These are phyloP conservation scores for Amanita molliuscula DNA, from an alignment of 768 basidiomycete genomes.

Conservation along the genomic window DNA sequence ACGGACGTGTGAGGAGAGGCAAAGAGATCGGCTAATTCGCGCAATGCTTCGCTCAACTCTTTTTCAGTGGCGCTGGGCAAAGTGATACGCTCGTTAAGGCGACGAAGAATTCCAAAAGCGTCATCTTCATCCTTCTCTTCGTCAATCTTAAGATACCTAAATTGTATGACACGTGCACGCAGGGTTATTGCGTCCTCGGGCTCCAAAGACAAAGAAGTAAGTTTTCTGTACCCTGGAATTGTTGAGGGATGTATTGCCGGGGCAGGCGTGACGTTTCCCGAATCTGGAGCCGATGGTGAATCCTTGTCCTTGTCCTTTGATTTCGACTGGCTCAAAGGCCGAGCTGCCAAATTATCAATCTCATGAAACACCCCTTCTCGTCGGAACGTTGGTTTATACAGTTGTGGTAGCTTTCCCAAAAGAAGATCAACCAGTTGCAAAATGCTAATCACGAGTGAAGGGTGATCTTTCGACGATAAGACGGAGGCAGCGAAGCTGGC, in stretches of 20 bases:
- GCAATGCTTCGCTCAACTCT: conserved; percentile 48
- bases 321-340: conserved; percentile 41
- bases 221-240: conserved; percentile 59
- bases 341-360: conserved; percentile 66
- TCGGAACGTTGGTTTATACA: conserved; percentile 84
- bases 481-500: conserved; percentile 94
- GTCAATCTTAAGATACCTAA: conserved; percentile 61
- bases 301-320: conserved; percentile 40
- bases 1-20: conserved; percentile 66
- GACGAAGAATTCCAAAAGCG: conserved; percentile 52
- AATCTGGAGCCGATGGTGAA: conserved; percentile 30
- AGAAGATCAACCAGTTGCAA: conserved; percentile 92
- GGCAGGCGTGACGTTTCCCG: conserved; percentile 23
- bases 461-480: conserved; percentile 85
- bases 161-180: conserved; percentile 82
- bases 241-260: conserved; percentile 26
- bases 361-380: conserved; percentile 97
- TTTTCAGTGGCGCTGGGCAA: conserved; percentile 47
- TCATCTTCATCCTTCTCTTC: conserved; percentile 48
- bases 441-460: conserved; percentile 75
- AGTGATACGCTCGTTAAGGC: conserved; percentile 57
- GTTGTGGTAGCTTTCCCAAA: conserved; percentile 68
- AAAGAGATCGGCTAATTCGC: conserved; percentile 75
- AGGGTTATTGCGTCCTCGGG: conserved; percentile 88
- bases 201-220: conserved; percentile 59